phyloP scores from a whole-genome alignment of 805 yeast species.

The Millerozyma miso region DNA sequence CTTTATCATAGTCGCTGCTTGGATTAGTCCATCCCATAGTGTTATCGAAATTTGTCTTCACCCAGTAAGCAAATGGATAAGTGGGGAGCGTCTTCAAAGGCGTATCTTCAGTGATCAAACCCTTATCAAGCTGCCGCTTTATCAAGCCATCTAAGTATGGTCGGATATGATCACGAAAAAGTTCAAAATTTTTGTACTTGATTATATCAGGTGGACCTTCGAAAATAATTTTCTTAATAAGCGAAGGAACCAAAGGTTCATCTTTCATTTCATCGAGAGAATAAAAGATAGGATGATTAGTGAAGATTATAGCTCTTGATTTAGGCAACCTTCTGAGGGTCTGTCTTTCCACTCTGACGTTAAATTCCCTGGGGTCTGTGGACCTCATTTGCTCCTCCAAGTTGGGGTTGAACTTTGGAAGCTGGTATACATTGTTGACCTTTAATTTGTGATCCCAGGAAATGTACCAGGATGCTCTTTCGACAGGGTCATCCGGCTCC shows the following conservation, averaged over 20 bases:
- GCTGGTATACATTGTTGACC: constrained; percentile 52
- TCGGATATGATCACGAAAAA: constrained; percentile 55
- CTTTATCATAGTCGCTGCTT: constrained; percentile 16
- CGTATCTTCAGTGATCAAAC: constrained; percentile 50
- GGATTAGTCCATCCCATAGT: constrained; percentile 41
- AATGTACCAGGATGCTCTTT: constrained; percentile 71
- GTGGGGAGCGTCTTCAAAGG: constrained; percentile 56
- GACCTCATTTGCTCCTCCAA: constrained; percentile 22
- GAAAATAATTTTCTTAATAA: constrained; percentile 54
- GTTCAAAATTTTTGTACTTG: constrained; percentile 58
- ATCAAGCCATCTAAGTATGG: constrained; percentile 56
- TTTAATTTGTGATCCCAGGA: constrained; percentile 68
- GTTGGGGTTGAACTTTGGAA: constrained; percentile 42
- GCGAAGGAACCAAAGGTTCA: constrained; percentile 75
- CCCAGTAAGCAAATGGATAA: constrained; percentile 65
- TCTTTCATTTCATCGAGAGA: constrained; percentile 76
- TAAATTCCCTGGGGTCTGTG: constrained; percentile 50
- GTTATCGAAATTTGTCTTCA: constrained; percentile 35
- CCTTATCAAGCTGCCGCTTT: constrained; percentile 53
- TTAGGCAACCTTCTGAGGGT: constrained; percentile 65
- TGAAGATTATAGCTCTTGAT: constrained; percentile 61
- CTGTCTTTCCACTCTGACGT: constrained; percentile 70
- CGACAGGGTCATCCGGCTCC: constrained; percentile 60
- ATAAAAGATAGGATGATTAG: constrained; percentile 76
- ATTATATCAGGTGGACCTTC: constrained; percentile 66